Evolutionary conservation across 2,329 filamentous ascomycete species (phyloP), one percentile per base, ranked within the genome.

Genomic region (Graphilbum fragrans): DNA sequence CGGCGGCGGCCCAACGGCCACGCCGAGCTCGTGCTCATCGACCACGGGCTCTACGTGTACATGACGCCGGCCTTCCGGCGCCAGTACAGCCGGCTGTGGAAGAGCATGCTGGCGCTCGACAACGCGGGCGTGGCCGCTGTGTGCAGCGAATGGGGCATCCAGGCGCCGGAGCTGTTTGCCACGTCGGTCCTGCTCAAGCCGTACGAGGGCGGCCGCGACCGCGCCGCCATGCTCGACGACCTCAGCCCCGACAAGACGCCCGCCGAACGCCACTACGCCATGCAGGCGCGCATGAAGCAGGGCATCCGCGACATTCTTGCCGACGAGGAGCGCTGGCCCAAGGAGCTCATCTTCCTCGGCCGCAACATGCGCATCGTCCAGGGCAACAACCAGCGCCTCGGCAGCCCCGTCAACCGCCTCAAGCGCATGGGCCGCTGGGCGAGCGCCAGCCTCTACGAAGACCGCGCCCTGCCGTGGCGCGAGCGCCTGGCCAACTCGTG

Each of bases 391-490:
- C 86, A 94, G 56, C 90, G 83, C 60, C 72, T 94, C 39, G 87
- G 87, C 19, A 86, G 80, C 1, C 88, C 88, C 0, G 86, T 94
- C 35, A 95, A 95, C 59, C 70, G 92, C 1, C 77, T 96, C 59
- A 95, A 95, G 65, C 87, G 94, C 58, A 95, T 92, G 47, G 88
- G 88, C 19, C 70, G 78, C 44, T 96, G 90, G 90, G 90, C 90
- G 1, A 85, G 78, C 45, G 70, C 84, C 19, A 87, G 86, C 41
- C 64, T 96, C n/a, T 81, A 82, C 20, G 80, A 93, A 60, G 79
- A 81, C 48, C 70, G 66, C 16, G 74, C 83, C 55, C 64, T 86
- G 42, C 72, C 72, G 3, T 65, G 74, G 43, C 55, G 62, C 0
- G 72, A 86, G 59, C 67, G 84, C 38, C 65, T 82, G 51, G 62